These are phyloP conservation scores for Crithidia sp. DNA, from an alignment of 208 protist genomes.

Conservation along the genomic window DNA sequence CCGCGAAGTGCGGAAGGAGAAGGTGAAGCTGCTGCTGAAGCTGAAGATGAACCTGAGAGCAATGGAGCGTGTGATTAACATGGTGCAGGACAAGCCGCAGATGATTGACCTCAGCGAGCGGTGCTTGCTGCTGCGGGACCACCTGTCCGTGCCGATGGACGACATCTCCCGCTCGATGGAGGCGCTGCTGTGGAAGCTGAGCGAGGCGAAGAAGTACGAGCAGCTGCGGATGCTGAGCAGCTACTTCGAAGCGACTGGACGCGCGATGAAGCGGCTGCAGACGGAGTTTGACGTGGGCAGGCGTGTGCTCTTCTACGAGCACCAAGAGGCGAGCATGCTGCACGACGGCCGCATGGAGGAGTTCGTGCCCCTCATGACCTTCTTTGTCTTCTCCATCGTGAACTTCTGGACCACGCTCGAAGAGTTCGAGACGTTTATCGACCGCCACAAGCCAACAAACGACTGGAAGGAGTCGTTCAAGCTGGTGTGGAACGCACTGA, in stretches of 20 bases:
- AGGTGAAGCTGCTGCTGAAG: slow-evolving; percentile 58
- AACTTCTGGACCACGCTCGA: slow-evolving; percentile 76
- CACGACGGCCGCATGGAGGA: slow-evolving; percentile 64
- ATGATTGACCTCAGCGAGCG: slow-evolving; percentile 65
- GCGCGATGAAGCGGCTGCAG: slow-evolving; percentile 60
- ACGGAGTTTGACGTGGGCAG: slow-evolving; percentile 67
- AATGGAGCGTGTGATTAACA: slow-evolving; percentile 77
- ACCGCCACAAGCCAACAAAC: slow-evolving; percentile 23
- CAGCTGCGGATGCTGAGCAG: slow-evolving; percentile 41
- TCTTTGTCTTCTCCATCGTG: slow-evolving; percentile 83
- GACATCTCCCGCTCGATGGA: slow-evolving; percentile 55
- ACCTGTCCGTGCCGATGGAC: slow-evolving; percentile 64
- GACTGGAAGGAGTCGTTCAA: slow-evolving; percentile 39
- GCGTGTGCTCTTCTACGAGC: slow-evolving; percentile 69
- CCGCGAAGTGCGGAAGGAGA: slow-evolving; percentile 65
- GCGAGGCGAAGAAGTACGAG: slow-evolving; percentile 48
- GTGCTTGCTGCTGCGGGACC: slow-evolving; percentile 56
- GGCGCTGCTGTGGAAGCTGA: slow-evolving; percentile 55
- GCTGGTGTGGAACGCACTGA: slow-evolving; percentile 37
- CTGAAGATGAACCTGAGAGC: slow-evolving; percentile 73
- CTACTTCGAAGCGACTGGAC: slow-evolving; percentile 59
- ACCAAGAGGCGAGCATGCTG: slow-evolving; percentile 15
- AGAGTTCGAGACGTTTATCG: slow-evolving; percentile 49
- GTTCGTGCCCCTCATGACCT: slow-evolving; percentile 83
- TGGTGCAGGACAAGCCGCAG: slow-evolving; percentile 69